A percentile compares a stretch with the other conserved stretches of the same genome.
Evolutionary conservation across 768 basidiomycete genomes (phyloP).

Genomic region (Leucogyrophana mollusca): DNA sequence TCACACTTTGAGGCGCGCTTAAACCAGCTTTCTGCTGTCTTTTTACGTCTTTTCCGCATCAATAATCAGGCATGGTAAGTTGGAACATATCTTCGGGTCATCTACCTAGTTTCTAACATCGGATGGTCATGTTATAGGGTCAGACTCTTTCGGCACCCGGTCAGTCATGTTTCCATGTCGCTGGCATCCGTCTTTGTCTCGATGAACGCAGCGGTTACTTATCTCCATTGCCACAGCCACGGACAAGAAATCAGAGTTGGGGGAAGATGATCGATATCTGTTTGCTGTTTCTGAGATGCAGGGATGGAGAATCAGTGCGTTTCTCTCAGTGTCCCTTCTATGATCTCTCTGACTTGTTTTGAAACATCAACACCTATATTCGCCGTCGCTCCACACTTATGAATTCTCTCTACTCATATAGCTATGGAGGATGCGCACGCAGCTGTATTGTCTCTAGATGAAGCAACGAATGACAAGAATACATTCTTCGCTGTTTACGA

Average conservation of each 20-base stretch:
- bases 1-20: background rate
- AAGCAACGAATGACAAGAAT: constrained; percentile 44
- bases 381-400: constrained; percentile 10
- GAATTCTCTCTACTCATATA: constrained; percentile 33
- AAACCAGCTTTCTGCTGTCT: constrained; percentile 6
- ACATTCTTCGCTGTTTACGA: constrained; percentile 97
- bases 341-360: constrained; percentile 4
- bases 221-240: constrained; percentile 52
- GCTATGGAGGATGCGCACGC: constrained; percentile 98
- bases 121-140: constrained; percentile 47
- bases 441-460: constrained; percentile 67
- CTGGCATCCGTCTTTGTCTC: constrained; percentile 6
- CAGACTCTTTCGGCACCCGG: constrained; percentile 85
- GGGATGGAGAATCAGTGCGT: constrained; percentile 97
- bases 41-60: constrained; percentile 23
- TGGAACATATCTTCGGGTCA: background rate
- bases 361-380: background rate
- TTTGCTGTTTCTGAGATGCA: constrained; percentile 96
- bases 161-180: constrained; percentile 31
- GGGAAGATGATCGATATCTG: constrained; percentile 64
- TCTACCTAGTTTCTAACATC: constrained; percentile 5
- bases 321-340: background rate
- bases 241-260: constrained; percentile 75
- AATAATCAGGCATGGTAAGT: constrained; percentile 28
- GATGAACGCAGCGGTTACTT: constrained; percentile 4